Base-by-base conservation (phyloP, 2,329 filamentous ascomycete species). In the Xylariaceae sp. region DNA sequence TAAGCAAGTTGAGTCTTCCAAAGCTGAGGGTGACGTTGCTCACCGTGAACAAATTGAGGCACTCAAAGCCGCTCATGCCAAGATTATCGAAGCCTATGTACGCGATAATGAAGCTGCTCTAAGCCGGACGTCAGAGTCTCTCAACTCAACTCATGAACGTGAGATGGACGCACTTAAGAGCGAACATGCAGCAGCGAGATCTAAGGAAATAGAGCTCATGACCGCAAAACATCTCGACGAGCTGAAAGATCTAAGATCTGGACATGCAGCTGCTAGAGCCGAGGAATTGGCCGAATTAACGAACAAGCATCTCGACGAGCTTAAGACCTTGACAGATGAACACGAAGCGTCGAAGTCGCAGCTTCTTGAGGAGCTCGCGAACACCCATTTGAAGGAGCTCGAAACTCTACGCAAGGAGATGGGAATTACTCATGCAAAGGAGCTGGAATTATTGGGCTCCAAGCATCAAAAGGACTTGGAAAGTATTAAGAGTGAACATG, bases 1-100 rank as follows among this genome's bases (percentile, higher is more conserved):
- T 22, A 69, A 69, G 44, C 67, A 70, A 48, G 52, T 67, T 2
- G 65, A 67, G 47, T 69, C 66, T 10, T 67, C 68, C 7, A 67
- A 67, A 53, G 57, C 53, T 0, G 66, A 68, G 54, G 66, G 65
- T n/a, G 55, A 68, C 22, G 65, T 57, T 5, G 63, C 67, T 19
- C 66, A 64, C 16, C 61, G 40, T 41, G 54, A 64, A 39, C 64
- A 66, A 41, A 67, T 70, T 22, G 66, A 67, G 36, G 65, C 65
- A 1, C 54, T 69, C 1, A 66, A 67, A 21, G 61, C 62, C 36
- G 67, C 67, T 9, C 66, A 70, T 39, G 58, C 58, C 15, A 64
- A 68, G 48, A 64, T 69, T 34, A 48, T 69, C 18, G 66, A 67
- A 36, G 63, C 66, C 30, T 67, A 70, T 47, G 67, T 65, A 37